phyloP scores from a whole-genome alignment of 805 yeast species.

The Barnettozyma sucrosica region DNA sequence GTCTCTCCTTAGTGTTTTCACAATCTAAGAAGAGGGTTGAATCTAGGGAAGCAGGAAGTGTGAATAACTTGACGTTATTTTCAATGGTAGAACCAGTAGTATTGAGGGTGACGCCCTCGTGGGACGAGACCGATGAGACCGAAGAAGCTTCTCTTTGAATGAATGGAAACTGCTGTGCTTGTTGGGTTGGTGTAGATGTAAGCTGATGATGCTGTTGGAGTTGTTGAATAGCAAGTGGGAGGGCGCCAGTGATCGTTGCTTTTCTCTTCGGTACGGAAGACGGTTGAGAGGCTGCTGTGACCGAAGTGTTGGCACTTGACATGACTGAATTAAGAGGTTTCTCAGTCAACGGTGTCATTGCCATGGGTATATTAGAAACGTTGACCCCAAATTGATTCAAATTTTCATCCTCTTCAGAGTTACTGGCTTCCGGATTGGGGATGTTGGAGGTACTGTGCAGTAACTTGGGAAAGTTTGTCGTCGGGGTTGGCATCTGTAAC shows the following conservation, averaged over 20 bases:
- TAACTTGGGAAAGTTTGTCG: conserved; percentile 30
- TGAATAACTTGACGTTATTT: not conserved
- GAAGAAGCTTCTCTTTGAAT: conserved; percentile 8
- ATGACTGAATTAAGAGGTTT: conserved; percentile 26
- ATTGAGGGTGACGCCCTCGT: conserved; percentile 4
- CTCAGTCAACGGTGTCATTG: conserved; percentile 81
- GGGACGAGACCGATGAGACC: conserved; percentile 12
- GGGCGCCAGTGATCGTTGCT: conserved; percentile 8
- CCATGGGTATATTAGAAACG: conserved; percentile 45
- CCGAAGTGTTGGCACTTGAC: not conserved
- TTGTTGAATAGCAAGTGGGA: conserved; percentile 6
- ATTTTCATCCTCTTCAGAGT: conserved; percentile 30
- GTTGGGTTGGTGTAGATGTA: conserved; percentile 5
- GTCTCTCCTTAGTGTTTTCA: conserved; percentile 19
- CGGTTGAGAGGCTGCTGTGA: not conserved
- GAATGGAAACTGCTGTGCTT: conserved; percentile 5
- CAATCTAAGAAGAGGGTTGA: conserved; percentile 20
- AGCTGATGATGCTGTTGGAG: conserved; percentile 5
- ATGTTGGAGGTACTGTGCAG: conserved; percentile 31
- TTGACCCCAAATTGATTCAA: conserved; percentile 67
- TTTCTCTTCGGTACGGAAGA: conserved; percentile 7
- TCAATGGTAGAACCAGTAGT: conserved; percentile 1
- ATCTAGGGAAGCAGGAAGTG: conserved; percentile 14
- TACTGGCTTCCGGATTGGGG: conserved; percentile 10
- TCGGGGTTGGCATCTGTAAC: conserved; percentile 74